Percentiles rank a stretch among this genome's conserved stretches.
Conservation (phyloP, 345 rosid genomes). For the Gynandropsis gynandra region DNA sequence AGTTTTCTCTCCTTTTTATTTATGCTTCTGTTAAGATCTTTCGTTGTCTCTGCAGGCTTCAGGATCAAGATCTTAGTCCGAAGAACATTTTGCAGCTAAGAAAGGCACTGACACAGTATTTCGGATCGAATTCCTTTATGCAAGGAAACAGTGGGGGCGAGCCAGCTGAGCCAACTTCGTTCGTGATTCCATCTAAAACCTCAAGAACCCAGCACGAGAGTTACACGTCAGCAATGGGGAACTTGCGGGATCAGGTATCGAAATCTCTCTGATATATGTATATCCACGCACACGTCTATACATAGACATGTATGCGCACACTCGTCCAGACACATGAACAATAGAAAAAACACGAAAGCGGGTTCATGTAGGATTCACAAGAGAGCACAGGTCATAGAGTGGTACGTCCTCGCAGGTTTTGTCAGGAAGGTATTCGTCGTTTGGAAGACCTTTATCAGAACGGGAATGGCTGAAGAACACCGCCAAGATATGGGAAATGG, state of each 20-base stretch:
- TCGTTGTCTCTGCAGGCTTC: conserved; percentile 36
- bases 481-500: conserved; percentile 76
- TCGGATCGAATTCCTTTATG: conserved; percentile 47
- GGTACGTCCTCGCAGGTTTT: conserved; percentile 42
- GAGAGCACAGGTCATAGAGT: neutral
- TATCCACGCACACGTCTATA: neutral
- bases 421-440: conserved; percentile 47
- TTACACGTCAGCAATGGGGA: conserved; percentile 40
- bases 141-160: conserved; percentile 33
- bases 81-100: conserved; percentile 27
- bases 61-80: conserved; percentile 45
- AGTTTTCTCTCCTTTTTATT: neutral
- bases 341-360: too few relatives aligned
- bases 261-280: neutral
- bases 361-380: too few relatives aligned
- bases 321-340: too few relatives aligned
- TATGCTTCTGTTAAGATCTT: neutral
- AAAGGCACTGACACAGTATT: conserved; percentile 42
- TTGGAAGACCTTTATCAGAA: conserved; percentile 56
- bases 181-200: conserved; percentile 45
- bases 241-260: conserved; percentile 55
- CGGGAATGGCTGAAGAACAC: conserved; percentile 81
- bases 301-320: too few relatives aligned
- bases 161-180: conserved; percentile 29
- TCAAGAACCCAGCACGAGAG: conserved; percentile 45